These are phyloP conservation scores for Encephalitozoon cuniculi DNA, from an alignment of 371 early-diverging fungal genomes.

Conservation along the genomic window DNA sequence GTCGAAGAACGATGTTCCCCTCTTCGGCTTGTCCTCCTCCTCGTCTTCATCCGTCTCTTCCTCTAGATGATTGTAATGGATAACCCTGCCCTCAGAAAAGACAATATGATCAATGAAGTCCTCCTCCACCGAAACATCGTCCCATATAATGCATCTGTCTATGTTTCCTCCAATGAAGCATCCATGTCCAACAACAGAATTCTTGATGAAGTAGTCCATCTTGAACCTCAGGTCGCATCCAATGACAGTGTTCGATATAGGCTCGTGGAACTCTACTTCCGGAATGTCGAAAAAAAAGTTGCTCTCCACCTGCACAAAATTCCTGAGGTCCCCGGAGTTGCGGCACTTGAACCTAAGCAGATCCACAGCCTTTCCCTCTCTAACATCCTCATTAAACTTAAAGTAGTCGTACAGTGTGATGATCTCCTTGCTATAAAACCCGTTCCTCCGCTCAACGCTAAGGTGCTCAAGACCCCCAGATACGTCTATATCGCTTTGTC, in stretches of 20 bases:
- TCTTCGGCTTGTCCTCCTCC: background rate
- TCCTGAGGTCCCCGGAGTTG: background rate
- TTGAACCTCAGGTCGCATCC: constrained; percentile 22
- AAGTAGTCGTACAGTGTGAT: constrained; percentile 46
- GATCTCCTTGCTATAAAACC: constrained; percentile 43
- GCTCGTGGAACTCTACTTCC: background rate
- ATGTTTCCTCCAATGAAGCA: constrained; percentile 32
- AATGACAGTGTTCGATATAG: constrained; percentile 16
- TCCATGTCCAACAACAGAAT: constrained; percentile 20
- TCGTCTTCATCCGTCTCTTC: background rate
- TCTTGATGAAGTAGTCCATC: background rate
- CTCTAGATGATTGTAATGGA: constrained; percentile 6
- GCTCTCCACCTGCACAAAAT: background rate
- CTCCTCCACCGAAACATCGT: constrained; percentile 14
- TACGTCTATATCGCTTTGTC: background rate
- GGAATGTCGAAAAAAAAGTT: constrained; percentile 23
- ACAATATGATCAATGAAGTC: constrained; percentile 19
- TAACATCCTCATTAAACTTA: constrained; percentile 37
- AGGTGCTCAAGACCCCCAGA: background rate
- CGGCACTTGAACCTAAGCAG: background rate
- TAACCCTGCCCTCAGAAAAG: background rate
- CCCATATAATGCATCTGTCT: constrained; percentile 40
- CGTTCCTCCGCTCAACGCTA: background rate
- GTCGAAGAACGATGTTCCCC: constrained; percentile 42
- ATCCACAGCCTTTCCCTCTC: constrained; percentile 4